Conservation (phyloP, 1,284 basidiomycete genomes). For the Trichosporon sp. region DNA sequence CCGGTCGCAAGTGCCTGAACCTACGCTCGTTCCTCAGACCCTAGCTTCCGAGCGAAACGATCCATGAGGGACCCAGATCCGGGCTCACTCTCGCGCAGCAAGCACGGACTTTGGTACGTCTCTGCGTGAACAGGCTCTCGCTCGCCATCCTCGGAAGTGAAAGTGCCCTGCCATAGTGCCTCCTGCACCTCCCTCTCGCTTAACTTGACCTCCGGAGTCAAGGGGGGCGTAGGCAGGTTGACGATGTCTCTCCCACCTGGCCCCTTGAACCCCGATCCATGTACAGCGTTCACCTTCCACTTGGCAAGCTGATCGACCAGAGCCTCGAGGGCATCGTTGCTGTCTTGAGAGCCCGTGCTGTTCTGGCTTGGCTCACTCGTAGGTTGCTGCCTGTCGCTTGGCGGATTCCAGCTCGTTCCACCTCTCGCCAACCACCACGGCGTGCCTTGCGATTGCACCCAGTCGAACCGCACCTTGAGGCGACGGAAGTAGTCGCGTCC, state of each 20-base stretch:
- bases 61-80: not conserved
- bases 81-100: not conserved
- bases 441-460: slow-evolving; percentile 37
- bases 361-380: not conserved
- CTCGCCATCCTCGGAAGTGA: not conserved
- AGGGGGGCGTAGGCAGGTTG: not conserved
- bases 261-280: not conserved
- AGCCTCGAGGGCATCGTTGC: not conserved
- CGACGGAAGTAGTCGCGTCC: slow-evolving; percentile 32
- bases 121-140: not conserved
- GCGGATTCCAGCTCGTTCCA: slow-evolving; percentile 9
- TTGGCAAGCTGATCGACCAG: not conserved
- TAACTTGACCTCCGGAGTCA: not conserved
- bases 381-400: not conserved
- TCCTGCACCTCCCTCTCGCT: not conserved
- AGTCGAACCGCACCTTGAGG: slow-evolving; percentile 45
- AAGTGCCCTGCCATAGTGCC: not conserved
- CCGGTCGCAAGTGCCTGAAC: not conserved
- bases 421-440: slow-evolving; percentile 37
- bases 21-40: not conserved
- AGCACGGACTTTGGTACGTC: not conserved
- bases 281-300: not conserved
- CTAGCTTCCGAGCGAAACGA: not conserved
- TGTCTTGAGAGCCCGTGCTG: not conserved
- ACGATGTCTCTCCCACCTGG: not conserved